Evolutionary conservation across 139 green algal genomes (phyloP).

Genomic region (Spirogloea muscicola): DNA sequence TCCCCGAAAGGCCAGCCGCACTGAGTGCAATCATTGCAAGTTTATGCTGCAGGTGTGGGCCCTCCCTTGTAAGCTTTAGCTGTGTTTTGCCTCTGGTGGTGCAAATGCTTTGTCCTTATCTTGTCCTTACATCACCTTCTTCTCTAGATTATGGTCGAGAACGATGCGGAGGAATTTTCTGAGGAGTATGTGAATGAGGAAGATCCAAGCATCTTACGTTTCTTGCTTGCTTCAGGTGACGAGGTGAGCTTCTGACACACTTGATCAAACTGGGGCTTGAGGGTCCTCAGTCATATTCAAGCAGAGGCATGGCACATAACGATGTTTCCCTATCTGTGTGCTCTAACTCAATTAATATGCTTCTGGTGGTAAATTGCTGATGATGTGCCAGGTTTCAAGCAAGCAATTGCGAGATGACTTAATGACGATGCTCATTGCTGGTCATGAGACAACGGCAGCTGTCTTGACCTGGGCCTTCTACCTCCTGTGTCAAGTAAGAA

Average conservation of each 20-base stretch:
- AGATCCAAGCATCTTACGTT: conserved; percentile 93
- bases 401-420: conserved; percentile 97
- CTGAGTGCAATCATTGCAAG: too few species aligned
- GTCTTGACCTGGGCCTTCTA: conserved; percentile 93
- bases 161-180: conserved; percentile 82
- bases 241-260: conserved; percentile 28
- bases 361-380: too few species aligned
- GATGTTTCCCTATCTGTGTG: too few species aligned
- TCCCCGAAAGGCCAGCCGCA: too few species aligned
- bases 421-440: conserved; percentile 96
- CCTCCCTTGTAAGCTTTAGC: too few species aligned
- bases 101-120: too few species aligned
- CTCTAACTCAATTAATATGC: too few species aligned
- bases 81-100: too few species aligned
- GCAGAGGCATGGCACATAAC: too few species aligned
- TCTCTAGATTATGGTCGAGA: conserved; percentile 62
- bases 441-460: conserved; percentile 92
- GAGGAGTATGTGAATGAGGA: conserved; percentile 88
- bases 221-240: conserved; percentile 79
- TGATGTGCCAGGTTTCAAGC: conserved; percentile 72
- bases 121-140: too few species aligned
- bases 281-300: too few species aligned
- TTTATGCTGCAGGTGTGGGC: too few species aligned
- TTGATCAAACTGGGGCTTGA: background rate
- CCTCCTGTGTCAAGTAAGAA: conserved; percentile 64